Evolutionary conservation across 306 rosid genomes (phyloP).

Genomic region (Fagus crenata): DNA sequence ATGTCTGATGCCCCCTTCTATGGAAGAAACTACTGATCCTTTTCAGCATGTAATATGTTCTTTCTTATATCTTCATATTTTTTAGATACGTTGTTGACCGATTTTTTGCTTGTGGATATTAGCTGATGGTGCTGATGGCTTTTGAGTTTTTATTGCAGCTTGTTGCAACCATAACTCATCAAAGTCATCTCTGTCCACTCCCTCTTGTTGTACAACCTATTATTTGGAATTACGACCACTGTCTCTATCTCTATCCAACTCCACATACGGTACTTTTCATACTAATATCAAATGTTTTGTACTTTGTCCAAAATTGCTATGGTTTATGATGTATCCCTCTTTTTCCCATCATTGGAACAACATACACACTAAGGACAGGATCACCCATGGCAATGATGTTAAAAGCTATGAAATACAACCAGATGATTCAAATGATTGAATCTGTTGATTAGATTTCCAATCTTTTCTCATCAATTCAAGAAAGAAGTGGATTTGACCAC

Average conservation of each 20-base stretch:
- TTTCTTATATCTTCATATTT: conserved; percentile 7
- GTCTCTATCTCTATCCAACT: conserved; percentile 85
- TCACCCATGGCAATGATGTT: background rate
- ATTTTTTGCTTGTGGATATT: conserved; percentile 15
- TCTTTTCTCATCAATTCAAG: background rate
- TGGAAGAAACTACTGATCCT: conserved; percentile 77
- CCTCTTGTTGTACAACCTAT: conserved; percentile 79
- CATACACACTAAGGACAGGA: background rate
- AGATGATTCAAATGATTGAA: background rate
- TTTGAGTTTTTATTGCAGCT: conserved; percentile 61
- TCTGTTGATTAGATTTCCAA: background rate
- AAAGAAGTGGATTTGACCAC: background rate
- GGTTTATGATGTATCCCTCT: background rate
- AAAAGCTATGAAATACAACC: background rate
- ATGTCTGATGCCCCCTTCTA: conserved; percentile 80
- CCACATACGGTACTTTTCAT: conserved; percentile 72
- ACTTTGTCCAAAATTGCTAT: background rate
- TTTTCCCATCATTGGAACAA: background rate
- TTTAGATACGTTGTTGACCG: conserved; percentile 15
- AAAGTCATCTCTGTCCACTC: conserved; percentile 95
- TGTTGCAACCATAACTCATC: conserved; percentile 94
- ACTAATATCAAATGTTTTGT: conserved; percentile 2
- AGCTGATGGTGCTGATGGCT: conserved; percentile 21
- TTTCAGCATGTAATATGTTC: conserved; percentile 73
- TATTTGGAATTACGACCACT: conserved; percentile 88